Evolutionary conservation across 306 rosid genomes (phyloP).

Genomic region (Lathyrus aphaca): DNA sequence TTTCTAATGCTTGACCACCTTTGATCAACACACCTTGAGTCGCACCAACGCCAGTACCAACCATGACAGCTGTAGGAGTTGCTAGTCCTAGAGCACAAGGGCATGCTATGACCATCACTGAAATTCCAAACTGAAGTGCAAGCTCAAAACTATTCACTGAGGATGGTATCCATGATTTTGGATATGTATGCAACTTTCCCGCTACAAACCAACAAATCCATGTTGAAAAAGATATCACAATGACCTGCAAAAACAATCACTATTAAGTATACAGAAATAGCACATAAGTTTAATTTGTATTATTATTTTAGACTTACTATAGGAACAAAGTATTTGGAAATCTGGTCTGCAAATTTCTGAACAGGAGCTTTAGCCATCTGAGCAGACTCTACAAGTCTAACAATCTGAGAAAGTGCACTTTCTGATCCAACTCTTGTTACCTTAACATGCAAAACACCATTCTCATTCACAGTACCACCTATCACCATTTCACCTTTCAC

Average conservation of each 20-base stretch:
- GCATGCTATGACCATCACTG: slow-evolving; percentile 94
- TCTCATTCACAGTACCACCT: slow-evolving; percentile 85
- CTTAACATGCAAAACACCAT: slow-evolving; percentile 75
- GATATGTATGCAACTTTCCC: slow-evolving; percentile 66
- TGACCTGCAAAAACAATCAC: slow-evolving; percentile 52
- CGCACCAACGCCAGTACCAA: slow-evolving; percentile 93
- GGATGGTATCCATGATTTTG: slow-evolving; percentile 77
- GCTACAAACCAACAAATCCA: slow-evolving; percentile 80
- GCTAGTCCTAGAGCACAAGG: slow-evolving; percentile 96
- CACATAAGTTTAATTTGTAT: not conserved
- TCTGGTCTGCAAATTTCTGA: slow-evolving; percentile 76
- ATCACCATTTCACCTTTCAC: slow-evolving; percentile 66
- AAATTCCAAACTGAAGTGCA: slow-evolving; percentile 87
- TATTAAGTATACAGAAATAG: not conserved
- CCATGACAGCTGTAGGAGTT: slow-evolving; percentile 93
- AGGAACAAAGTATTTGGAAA: slow-evolving; percentile 87
- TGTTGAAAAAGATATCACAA: slow-evolving; percentile 63
- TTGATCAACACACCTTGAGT: slow-evolving; percentile 87
- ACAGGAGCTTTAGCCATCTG: slow-evolving; percentile 97
- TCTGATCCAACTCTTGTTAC: slow-evolving; percentile 89
- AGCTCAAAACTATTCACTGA: slow-evolving; percentile 79
- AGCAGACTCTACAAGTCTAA: slow-evolving; percentile 84
- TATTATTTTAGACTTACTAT: slow-evolving; percentile 42
- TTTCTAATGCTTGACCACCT: slow-evolving; percentile 89
- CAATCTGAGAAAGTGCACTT: slow-evolving; percentile 81